Conservation (phyloP, 2,329 filamentous ascomycete genomes). For the Diaporthe vaccinii region DNA sequence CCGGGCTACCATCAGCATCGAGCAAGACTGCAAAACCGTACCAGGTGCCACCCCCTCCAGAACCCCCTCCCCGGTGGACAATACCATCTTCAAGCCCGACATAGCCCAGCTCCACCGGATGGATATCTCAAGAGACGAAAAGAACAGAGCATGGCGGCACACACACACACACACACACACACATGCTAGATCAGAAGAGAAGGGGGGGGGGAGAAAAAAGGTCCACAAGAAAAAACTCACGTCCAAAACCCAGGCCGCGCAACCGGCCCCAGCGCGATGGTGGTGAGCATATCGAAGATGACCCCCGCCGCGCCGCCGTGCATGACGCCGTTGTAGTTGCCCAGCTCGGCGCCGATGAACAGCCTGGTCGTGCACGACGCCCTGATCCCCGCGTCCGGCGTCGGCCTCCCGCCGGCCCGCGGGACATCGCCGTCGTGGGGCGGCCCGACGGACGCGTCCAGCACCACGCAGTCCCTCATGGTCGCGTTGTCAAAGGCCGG, state of each 20-base stretch:
- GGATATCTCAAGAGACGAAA: too few relatives aligned
- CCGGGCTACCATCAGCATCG: neutral
- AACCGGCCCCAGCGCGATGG: constrained; percentile 62
- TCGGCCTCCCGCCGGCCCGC: neutral
- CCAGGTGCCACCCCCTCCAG: neutral
- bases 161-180: neutral
- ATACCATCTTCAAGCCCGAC: too few relatives aligned
- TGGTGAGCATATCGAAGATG: constrained; percentile 69
- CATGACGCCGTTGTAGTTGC: constrained; percentile 62
- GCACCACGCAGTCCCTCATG: constrained; percentile 45
- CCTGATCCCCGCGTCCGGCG: constrained; percentile 37
- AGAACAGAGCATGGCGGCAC: too few relatives aligned
- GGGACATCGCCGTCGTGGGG: constrained; percentile 18
- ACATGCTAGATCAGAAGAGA: neutral
- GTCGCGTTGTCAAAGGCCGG: constrained; percentile 44
- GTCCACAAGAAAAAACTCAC: constrained; percentile 44
- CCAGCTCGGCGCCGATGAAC: constrained; percentile 56
- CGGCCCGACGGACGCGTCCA: constrained; percentile 47
- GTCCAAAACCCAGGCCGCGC: constrained; percentile 64
- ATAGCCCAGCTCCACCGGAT: too few relatives aligned
- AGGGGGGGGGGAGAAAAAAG: neutral
- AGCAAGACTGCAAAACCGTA: too few relatives aligned
- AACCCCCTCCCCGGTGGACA: too few relatives aligned
- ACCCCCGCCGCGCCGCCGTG: constrained; percentile 67
- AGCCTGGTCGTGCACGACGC: constrained; percentile 58